Evolutionary conservation across 2,329 filamentous ascomycete genomes (phyloP), one percentile per base, ranked within the genome.

Genomic region (Hirsutella minnesotensis): DNA sequence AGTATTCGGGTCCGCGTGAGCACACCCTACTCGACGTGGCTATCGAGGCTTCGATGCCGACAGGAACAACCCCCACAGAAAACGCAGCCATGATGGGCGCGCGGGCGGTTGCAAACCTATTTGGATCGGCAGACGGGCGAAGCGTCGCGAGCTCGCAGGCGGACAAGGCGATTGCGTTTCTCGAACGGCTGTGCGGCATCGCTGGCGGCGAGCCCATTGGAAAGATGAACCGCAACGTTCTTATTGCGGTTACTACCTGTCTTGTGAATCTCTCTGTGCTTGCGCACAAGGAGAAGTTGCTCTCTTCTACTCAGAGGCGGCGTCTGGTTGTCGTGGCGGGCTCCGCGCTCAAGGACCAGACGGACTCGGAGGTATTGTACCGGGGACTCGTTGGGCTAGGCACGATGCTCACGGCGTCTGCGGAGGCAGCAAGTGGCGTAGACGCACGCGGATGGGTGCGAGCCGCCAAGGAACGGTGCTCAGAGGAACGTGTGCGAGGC

Each of bases 41-140:
- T 18, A 60, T 74, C 3, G 57, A 36, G 51, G 64, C 31, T 46
- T 70, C 48, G 49, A 61, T 49, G 47, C 63, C 58, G 1, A 36
- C 76, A 63, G 72, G 78, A 4, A 65, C 73, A 0, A 70, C 77
- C 2, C 68, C 83, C 0, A 79, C 79, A 31, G 73, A 81, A 42
- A 95, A 95, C 61, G 87, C 87, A 50, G 76, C 79, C 10, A 95
- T 96, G 82, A 84, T 98, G 70, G 81, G 83, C 0, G 70, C 87
- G 12, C 83, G 92, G 4, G 77, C 82, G 13, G 71, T 96, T 39
- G 81, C 79, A 24, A 98, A 98, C 53, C 68, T 95, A 8, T 95
- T 95, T 56, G 74, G 77, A 46, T 86, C 85, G 0, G 66, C 77
- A 0, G 71, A 81, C 44, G 92, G 92, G 15, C 77, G 85, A 19